Percentiles rank a stretch among this genome's conserved stretches.
Evolutionary conservation across 805 yeast species (phyloP).

Genomic region (Candida ipomoeae): DNA sequence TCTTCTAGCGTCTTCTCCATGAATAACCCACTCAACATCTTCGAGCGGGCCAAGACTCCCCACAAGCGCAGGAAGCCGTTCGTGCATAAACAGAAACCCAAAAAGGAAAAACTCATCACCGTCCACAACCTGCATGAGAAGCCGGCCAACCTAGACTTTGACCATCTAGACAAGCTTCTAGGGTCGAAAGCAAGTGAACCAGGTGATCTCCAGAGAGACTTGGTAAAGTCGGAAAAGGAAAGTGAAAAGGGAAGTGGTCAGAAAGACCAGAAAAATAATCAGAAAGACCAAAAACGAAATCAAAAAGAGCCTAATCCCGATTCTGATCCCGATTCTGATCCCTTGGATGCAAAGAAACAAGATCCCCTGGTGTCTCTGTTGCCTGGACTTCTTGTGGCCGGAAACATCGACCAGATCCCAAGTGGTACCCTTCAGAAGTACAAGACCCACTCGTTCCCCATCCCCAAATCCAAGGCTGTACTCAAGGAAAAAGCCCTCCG

Average conservation of each 20-base stretch:
- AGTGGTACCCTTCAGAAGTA: slow-evolving; percentile 11
- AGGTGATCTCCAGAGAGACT: too few species aligned
- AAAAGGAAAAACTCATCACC: not conserved
- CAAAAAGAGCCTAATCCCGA: not conserved
- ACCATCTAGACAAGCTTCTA: slow-evolving; percentile 7
- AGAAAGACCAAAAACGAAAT: not conserved
- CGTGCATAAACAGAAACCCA: slow-evolving; percentile 7
- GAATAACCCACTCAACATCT: slow-evolving; percentile 1
- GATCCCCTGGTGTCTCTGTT: not conserved
- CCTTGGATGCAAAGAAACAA: not conserved
- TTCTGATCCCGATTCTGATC: too few species aligned
- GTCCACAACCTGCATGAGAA: not conserved
- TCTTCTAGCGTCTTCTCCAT: not conserved
- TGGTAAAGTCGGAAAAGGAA: not conserved
- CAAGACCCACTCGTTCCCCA: slow-evolving; percentile 15
- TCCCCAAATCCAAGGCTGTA: slow-evolving; percentile 27
- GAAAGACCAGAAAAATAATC: too few species aligned
- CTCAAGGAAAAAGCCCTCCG: slow-evolving; percentile 25
- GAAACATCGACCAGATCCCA: slow-evolving; percentile 6
- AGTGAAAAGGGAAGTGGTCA: too few species aligned
- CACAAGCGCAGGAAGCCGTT: slow-evolving; percentile 9
- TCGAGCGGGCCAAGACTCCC: slow-evolving; percentile 6
- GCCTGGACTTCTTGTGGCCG: slow-evolving; percentile 5
- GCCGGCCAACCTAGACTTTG: not conserved
- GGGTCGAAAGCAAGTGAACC: not conserved